These are phyloP conservation scores for Juglanconis juglandina DNA, from an alignment of 2,329 filamentous ascomycete genomes.

Conservation along the genomic window DNA sequence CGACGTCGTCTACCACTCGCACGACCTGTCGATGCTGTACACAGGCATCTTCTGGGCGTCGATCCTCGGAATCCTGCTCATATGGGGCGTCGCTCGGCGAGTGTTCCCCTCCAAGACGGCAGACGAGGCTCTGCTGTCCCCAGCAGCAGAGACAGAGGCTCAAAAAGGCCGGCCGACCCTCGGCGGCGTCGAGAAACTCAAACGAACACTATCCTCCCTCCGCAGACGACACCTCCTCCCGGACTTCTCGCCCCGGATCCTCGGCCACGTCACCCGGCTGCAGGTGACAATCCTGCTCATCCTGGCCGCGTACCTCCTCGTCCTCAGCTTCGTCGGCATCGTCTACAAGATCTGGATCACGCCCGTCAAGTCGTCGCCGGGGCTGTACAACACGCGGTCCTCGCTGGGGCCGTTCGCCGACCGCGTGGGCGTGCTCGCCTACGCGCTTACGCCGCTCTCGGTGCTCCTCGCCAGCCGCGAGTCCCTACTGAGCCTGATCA, in stretches of 20 bases:
- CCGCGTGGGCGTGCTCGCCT: slow-evolving; percentile 67
- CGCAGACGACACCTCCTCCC: slow-evolving; percentile 55
- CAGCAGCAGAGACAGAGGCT: neutral
- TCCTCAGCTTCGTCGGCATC: slow-evolving; percentile 69
- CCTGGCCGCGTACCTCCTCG: slow-evolving; percentile 58
- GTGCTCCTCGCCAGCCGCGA: slow-evolving; percentile 66
- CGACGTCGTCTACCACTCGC: slow-evolving; percentile 47
- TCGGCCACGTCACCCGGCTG: slow-evolving; percentile 65
- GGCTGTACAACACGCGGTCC: slow-evolving; percentile 60
- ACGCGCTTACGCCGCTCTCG: slow-evolving; percentile 69
- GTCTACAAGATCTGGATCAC: slow-evolving; percentile 67
- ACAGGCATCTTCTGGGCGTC: slow-evolving; percentile 48
- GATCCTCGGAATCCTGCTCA: slow-evolving; percentile 39
- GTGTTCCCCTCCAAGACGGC: neutral
- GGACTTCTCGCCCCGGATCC: slow-evolving; percentile 54
- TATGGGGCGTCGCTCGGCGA: slow-evolving; percentile 37
- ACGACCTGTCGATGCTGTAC: slow-evolving; percentile 50
- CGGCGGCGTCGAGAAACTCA: slow-evolving; percentile 13
- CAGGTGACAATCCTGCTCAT: slow-evolving; percentile 61
- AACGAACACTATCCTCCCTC: slow-evolving; percentile 20
- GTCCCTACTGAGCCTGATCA: slow-evolving; percentile 65
- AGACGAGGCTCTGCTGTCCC: neutral
- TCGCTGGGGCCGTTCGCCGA: slow-evolving; percentile 66
- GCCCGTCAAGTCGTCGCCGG: slow-evolving; percentile 55
- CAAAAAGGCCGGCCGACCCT: neutral